A percentile compares a stretch with the other conserved stretches of the same genome.
These are phyloP conservation scores for Eimeria necatrix DNA, from an alignment of 169 alveolate genomes.

Conservation along the genomic window DNA sequence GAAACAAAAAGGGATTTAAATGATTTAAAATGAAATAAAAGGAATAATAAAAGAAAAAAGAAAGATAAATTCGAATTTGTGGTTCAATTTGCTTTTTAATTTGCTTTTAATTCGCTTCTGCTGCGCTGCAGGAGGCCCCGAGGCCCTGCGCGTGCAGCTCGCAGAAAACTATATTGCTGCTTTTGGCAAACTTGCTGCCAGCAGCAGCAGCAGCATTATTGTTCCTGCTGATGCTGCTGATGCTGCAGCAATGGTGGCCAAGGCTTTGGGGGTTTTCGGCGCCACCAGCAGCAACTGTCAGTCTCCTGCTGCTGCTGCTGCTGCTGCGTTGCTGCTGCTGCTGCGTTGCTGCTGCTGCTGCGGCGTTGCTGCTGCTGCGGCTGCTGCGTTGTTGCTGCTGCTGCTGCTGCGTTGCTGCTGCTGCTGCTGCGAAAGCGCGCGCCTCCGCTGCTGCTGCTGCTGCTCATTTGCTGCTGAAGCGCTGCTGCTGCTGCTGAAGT, in stretches of 20 bases:
- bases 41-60: no score
- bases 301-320: background rate
- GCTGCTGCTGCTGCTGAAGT: no score
- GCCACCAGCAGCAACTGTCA: constrained; percentile 44
- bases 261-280: constrained; percentile 74
- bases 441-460: no score
- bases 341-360: no score
- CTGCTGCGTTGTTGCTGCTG: no score
- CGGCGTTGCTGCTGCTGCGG: no score
- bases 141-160: constrained; percentile 77
- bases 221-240: constrained; percentile 90
- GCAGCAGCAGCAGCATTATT: constrained; percentile 89
- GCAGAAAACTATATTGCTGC: constrained; percentile 90
- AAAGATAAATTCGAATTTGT: background rate
- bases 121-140: constrained; percentile 68
- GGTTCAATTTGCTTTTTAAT: background rate
- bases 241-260: constrained; percentile 83
- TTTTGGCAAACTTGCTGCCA: constrained; percentile 89
- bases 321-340: no score
- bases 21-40: no score
- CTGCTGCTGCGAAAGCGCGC: no score
- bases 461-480: no score
- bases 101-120: background rate
- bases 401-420: no score
- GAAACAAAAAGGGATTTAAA: no score